Evolutionary conservation across 441 rosid species (phyloP).

Genomic region (Bocquillonia castaneifolia): DNA sequence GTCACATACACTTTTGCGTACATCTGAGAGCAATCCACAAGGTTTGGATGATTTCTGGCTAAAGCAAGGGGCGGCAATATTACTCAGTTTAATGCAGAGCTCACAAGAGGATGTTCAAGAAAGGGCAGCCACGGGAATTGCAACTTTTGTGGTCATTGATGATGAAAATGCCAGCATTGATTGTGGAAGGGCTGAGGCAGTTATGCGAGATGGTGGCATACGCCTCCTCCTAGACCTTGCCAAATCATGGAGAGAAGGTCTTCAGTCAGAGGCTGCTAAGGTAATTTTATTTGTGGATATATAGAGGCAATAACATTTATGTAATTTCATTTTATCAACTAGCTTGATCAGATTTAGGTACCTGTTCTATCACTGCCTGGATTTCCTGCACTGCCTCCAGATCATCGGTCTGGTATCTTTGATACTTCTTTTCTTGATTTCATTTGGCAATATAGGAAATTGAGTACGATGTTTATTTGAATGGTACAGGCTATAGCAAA

Average conservation of each 20-base stretch:
- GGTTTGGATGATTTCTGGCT: constrained; percentile 87
- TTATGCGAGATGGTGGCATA: constrained; percentile 84
- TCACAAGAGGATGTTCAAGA: constrained; percentile 94
- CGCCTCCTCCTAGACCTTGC: constrained; percentile 83
- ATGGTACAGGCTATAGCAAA: constrained; percentile 62
- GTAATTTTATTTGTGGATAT: constrained; percentile 27
- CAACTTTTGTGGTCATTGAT: constrained; percentile 86
- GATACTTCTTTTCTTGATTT: constrained; percentile 1
- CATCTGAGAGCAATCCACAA: constrained; percentile 79
- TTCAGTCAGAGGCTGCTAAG: constrained; percentile 97
- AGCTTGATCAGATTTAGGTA: constrained; percentile 11
- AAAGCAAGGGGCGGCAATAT: constrained; percentile 77
- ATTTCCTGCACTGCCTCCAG: constrained; percentile 9
- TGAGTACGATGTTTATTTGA: constrained; percentile 10
- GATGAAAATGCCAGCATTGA: constrained; percentile 95
- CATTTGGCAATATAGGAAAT: background rate
- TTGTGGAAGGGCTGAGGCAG: constrained; percentile 90
- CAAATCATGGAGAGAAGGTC: constrained; percentile 92
- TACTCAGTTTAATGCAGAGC: constrained; percentile 83
- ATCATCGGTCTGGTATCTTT: constrained; percentile 11
- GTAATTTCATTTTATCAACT: background rate
- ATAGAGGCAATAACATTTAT: constrained; percentile 3
- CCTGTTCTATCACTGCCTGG: background rate
- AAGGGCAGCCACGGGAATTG: constrained; percentile 89
- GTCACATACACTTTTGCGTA: constrained; percentile 74